phyloP scores from a whole-genome alignment of 2,329 filamentous ascomycete species.

The Talaromyces piceae region DNA sequence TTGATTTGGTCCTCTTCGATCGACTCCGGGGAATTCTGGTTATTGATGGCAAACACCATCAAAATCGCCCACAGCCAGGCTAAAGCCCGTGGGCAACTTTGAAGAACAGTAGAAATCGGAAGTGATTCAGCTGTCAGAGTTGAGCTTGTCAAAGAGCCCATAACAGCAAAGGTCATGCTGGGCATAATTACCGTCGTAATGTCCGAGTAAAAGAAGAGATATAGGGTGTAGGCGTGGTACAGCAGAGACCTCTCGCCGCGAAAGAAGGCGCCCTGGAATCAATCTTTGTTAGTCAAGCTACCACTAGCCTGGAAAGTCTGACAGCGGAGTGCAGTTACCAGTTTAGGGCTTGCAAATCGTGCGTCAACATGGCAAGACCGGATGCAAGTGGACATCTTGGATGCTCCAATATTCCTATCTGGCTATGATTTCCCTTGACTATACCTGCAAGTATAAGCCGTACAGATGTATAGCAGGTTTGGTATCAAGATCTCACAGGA shows the following conservation, averaged over 20 bases:
- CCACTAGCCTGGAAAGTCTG: neutral
- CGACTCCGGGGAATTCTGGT: conserved; percentile 10
- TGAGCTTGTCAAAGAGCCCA: conserved; percentile 7
- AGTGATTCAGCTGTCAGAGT: conserved; percentile 1
- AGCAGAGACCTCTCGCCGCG: neutral
- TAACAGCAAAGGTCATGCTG: conserved; percentile 10
- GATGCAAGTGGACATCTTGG: neutral
- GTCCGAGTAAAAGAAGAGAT: conserved; percentile 9
- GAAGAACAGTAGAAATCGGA: neutral
- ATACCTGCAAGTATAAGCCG: neutral
- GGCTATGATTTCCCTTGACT: neutral
- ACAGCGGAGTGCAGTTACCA: neutral
- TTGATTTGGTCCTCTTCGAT: conserved; percentile 12
- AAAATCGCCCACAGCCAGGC: conserved; percentile 8
- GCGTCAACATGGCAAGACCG: neutral
- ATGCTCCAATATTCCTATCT: too few species aligned
- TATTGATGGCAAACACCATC: conserved; percentile 12
- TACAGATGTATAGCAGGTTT: neutral
- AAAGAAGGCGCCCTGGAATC: neutral
- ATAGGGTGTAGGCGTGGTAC: conserved; percentile 4
- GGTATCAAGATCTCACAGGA: too few species aligned
- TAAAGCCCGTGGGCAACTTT: conserved; percentile 3
- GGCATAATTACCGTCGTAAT: conserved; percentile 11
- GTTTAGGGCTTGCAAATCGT: neutral
- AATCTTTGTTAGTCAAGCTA: neutral